phyloP scores from a whole-genome alignment of 495 filamentous ascomycete species.

The Penicillium maclennaniae region DNA sequence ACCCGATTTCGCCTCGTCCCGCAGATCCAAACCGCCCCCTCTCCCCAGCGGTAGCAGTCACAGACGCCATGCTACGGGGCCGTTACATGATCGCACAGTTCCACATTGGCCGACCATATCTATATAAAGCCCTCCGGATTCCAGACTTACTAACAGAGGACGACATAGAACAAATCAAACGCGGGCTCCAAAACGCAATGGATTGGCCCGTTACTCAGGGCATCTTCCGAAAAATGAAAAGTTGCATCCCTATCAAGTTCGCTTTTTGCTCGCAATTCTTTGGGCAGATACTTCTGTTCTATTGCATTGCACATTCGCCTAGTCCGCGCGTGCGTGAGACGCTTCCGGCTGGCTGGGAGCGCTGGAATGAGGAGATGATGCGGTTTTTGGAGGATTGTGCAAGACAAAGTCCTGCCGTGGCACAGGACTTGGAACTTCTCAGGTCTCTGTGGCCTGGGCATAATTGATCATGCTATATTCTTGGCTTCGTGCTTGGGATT shows the following conservation, averaged over 20 bases:
- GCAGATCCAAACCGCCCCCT: constrained; percentile 25
- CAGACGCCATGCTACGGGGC: constrained; percentile 46
- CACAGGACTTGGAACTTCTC: constrained; percentile 44
- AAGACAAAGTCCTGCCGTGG: constrained; percentile 38
- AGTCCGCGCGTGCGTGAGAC: constrained; percentile 34
- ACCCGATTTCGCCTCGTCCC: constrained; percentile 16
- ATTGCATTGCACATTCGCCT: constrained; percentile 43
- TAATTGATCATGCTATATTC: background rate
- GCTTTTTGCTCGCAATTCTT: constrained; percentile 52
- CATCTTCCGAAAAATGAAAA: constrained; percentile 45
- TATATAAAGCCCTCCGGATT: constrained; percentile 45
- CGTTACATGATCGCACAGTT: constrained; percentile 45
- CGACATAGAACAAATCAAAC: constrained; percentile 42
- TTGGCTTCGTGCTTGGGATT: background rate
- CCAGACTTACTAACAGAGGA: constrained; percentile 40
- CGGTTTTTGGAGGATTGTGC: constrained; percentile 43
- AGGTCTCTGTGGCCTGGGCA: constrained; percentile 28
- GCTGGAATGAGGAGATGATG: constrained; percentile 46
- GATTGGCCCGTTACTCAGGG: constrained; percentile 44
- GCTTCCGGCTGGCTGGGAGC: constrained; percentile 42
- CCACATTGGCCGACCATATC: constrained; percentile 47
- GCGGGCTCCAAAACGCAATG: constrained; percentile 43
- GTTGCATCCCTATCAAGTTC: constrained; percentile 46
- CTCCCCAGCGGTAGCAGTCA: constrained; percentile 39
- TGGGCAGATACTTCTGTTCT: constrained; percentile 45